These are phyloP conservation scores for Lophiotrema nucula DNA, from an alignment of 495 filamentous ascomycete species.

Conservation along the genomic window DNA sequence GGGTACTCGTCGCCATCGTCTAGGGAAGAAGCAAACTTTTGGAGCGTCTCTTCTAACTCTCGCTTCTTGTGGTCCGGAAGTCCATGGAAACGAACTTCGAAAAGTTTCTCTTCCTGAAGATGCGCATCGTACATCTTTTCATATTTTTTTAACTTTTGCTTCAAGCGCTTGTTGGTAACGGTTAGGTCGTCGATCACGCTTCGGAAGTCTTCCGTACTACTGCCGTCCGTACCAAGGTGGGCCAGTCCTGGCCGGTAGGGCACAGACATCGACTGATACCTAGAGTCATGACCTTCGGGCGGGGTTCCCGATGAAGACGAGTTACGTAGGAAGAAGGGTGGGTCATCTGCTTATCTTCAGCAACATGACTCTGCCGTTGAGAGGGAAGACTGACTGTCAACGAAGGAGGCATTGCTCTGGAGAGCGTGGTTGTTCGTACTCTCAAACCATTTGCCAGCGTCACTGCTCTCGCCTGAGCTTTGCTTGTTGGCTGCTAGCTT, in stretches of 20 bases:
- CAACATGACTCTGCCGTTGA: not conserved
- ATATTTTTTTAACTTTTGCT: conserved; percentile 65
- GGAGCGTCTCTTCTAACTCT: conserved; percentile 69
- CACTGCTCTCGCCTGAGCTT: conserved; percentile 47
- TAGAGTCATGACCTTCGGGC: conserved; percentile 20
- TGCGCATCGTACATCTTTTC: conserved; percentile 60
- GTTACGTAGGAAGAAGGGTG: conserved; percentile 44
- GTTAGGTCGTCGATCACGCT: conserved; percentile 47
- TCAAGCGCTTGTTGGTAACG: conserved; percentile 58
- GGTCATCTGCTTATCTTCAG: conserved; percentile 36
- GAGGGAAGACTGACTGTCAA: conserved; percentile 33
- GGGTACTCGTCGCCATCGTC: conserved; percentile 35
- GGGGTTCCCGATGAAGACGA: conserved; percentile 40
- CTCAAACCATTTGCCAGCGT: conserved; percentile 45
- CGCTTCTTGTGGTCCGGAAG: conserved; percentile 64
- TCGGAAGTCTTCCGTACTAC: conserved; percentile 41
- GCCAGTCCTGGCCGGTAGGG: conserved; percentile 18
- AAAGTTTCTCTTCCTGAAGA: conserved; percentile 65
- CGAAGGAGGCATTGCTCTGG: conserved; percentile 26
- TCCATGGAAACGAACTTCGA: conserved; percentile 73
- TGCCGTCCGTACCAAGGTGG: conserved; percentile 16
- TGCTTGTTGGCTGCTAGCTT: conserved; percentile 24
- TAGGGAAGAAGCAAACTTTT: conserved; percentile 61
- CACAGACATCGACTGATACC: conserved; percentile 4
- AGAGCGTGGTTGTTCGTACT: conserved; percentile 42